Evolutionary conservation across 176 grass and related monocot species (phyloP), one percentile per base, ranked within the genome.

Genomic region (Oryza brachyantha): DNA sequence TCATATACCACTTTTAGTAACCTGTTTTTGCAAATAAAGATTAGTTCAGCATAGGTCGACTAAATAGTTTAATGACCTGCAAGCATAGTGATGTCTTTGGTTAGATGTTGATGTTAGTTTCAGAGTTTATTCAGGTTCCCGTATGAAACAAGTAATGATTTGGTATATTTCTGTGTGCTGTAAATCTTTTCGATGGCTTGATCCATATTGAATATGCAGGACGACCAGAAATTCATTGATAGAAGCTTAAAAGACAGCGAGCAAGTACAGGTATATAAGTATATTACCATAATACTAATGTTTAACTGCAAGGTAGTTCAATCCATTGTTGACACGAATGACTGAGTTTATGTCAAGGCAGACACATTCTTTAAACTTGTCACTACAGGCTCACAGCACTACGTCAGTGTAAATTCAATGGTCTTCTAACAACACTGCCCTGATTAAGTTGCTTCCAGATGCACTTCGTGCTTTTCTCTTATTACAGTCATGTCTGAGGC

Each of bases 181-280:
- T 60, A 13, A 63, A 14, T n/a, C 46, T 77, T 1, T 22, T 82
- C 62, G 61, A 2, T 68, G n/a, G 52, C 52, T 32, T 57, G 12
- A 12, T 58, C 74, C 50, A 7, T 77, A 22, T 54, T 45, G 48
- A 74, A 72, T 82, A 28, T 62, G 81, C 90, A 98, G 96, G 92
- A 79, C 12, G 85, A 91, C 72, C 86, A 91, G 19, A 79, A 13
- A 35, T 98, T 94, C 61, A 85, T 94, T 22, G 24, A 84, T 5
- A 91, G 81, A 87, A 94, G 96, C 62, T 86, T 98, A 72, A 79
- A 92, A 75, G 96, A 94, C 58, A 98, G 96, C 21, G 90, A 94
- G 41, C 85, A 76, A 93, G 92, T 98, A 82, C 96, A 98, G 90
- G n/a, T n/a, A n/a, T n/a, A n/a, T n/a, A n/a, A n/a, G 96, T 92